Conservation (phyloP, 345 rosid species). For the Excoecaria agallocha region DNA sequence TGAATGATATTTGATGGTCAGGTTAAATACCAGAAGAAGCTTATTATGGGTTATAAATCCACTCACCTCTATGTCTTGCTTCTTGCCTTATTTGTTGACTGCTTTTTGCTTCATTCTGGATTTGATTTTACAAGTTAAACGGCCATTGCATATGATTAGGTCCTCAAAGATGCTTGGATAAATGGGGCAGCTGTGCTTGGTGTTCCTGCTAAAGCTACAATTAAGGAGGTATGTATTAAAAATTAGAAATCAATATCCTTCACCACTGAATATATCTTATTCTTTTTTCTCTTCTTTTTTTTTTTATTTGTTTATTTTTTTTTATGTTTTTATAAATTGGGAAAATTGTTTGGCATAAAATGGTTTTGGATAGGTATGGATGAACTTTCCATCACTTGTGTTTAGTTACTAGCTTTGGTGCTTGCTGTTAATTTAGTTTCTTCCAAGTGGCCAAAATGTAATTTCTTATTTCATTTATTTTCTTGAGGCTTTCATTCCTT, state of each 20-base stretch:
- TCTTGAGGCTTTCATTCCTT: not conserved
- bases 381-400: not conserved
- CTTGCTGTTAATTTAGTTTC: not conserved
- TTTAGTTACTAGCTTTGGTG: not conserved
- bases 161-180: slow-evolving; percentile 60
- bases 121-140: not conserved
- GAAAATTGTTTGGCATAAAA: not conserved
- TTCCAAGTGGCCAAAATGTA: not conserved
- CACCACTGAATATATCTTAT: not conserved
- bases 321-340: not conserved
- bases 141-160: slow-evolving; percentile 46
- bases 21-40: not conserved
- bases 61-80: not conserved
- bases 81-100: not conserved
- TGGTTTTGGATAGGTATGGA: not conserved
- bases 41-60: not conserved
- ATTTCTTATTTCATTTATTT: not conserved
- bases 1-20: not conserved
- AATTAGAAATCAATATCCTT: not conserved
- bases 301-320: no score
- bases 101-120: not conserved
- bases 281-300: not conserved
- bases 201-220: slow-evolving; percentile 93
- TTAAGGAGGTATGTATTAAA: slow-evolving; percentile 64
- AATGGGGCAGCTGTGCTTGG: slow-evolving; percentile 97